Percentiles rank a stretch among this genome's conserved stretches.
phyloP scores from a whole-genome alignment of 1,284 basidiomycete species.

The Apiotrichum sp. region DNA sequence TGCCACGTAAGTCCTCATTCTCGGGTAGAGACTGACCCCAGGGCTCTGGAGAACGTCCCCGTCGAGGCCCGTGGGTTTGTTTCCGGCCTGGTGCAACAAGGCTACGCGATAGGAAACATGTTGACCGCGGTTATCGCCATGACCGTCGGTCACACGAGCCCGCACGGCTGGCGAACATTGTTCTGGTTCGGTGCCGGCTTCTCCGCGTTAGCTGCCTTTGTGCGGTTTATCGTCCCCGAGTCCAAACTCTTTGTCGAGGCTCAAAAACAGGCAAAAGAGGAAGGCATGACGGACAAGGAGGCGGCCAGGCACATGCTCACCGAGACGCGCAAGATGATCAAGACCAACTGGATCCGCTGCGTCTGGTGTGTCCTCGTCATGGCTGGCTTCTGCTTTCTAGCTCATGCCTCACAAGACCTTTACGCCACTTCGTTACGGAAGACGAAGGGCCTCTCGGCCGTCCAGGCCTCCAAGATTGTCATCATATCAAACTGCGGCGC shows the following conservation, averaged over 20 bases:
- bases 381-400: constrained; percentile 78
- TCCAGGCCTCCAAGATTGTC: constrained; percentile 71
- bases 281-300: constrained; percentile 31
- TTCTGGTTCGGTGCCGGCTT: constrained; percentile 60
- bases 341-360: constrained; percentile 70
- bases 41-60: constrained; percentile 83
- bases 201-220: constrained; percentile 63
- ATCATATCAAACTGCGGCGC: constrained; percentile 71
- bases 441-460: constrained; percentile 47
- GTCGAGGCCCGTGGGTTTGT: constrained; percentile 77
- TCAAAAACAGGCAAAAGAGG: constrained; percentile 36
- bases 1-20: constrained; percentile 18
- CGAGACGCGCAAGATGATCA: constrained; percentile 69
- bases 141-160: constrained; percentile 42
- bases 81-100: constrained; percentile 77
- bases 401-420: constrained; percentile 68
- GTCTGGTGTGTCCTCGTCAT: constrained; percentile 64
- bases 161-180: constrained; percentile 49
- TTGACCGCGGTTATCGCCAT: constrained; percentile 68
- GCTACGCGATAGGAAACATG: constrained; percentile 57
- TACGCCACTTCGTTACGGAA: constrained; percentile 63
- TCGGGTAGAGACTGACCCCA: constrained; percentile 31
- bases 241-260: constrained; percentile 61
- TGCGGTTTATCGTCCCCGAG: constrained; percentile 73
- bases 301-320: constrained; percentile 68